phyloP scores from a whole-genome alignment of 164 flowering plant species.

The Dillenia turbinata region DNA sequence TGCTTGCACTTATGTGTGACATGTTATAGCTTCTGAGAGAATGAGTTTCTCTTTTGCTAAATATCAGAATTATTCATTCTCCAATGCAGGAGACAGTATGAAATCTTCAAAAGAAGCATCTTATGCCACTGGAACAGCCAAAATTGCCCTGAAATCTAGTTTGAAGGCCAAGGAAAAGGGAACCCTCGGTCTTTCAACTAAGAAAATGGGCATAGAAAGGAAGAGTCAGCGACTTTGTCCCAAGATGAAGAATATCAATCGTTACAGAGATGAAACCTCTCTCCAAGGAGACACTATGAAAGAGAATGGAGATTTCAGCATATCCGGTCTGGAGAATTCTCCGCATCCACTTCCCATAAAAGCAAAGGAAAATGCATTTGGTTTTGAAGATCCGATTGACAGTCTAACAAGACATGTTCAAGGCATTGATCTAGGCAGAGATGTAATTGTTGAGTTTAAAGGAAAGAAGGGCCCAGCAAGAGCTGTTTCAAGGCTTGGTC shows the following conservation, averaged over 20 bases:
- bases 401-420: slow-evolving; percentile 14
- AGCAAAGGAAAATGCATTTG: slow-evolving; percentile 24
- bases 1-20: too few relatives aligned
- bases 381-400: slow-evolving; percentile 19
- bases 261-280: slow-evolving; percentile 6
- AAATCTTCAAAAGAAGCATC: not conserved
- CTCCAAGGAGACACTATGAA: slow-evolving; percentile 4
- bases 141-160: not conserved
- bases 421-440: slow-evolving; percentile 10
- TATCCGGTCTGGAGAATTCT: not conserved
- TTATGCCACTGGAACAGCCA: slow-evolving; percentile 6
- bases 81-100: too few relatives aligned
- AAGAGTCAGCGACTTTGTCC: not conserved
- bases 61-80: too few relatives aligned
- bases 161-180: slow-evolving; percentile 9
- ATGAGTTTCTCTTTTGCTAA: too few relatives aligned
- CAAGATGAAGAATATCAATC: slow-evolving; percentile 5
- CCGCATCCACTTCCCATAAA: not conserved
- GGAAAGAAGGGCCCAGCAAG: slow-evolving; percentile 8
- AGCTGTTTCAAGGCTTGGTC: slow-evolving; percentile 3
- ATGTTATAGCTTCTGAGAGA: too few relatives aligned
- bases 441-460: slow-evolving; percentile 7
- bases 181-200: not conserved
- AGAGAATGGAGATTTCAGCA: not conserved
- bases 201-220: not conserved